These are phyloP conservation scores for Solanum lignicaule DNA, from an alignment of 257 asterid genomes.

Conservation along the genomic window DNA sequence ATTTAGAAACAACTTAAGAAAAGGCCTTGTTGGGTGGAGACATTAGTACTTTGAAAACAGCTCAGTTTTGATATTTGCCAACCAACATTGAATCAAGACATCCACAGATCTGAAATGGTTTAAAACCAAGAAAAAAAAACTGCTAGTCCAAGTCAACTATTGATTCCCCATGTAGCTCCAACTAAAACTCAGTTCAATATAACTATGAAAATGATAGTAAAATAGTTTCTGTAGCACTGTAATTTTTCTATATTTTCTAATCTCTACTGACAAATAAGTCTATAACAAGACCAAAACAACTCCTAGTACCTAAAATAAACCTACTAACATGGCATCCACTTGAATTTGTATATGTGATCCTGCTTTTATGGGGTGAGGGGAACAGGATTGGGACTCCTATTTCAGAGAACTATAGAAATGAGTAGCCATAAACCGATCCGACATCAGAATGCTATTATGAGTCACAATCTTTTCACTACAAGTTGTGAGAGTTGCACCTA, in stretches of 20 bases:
- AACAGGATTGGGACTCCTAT: neutral
- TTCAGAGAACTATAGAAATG: neutral
- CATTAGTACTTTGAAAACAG: neutral
- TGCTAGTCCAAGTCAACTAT: neutral
- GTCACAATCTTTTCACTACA: neutral
- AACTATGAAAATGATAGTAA: neutral
- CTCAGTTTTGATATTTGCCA: neutral
- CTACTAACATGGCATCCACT: neutral
- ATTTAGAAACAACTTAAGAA: neutral
- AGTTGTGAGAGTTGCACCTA: neutral
- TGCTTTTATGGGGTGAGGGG: neutral
- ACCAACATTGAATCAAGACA: neutral
- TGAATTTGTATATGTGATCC: neutral
- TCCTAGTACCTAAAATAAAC: neutral
- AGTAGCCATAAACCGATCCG: neutral
- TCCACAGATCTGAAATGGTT: neutral
- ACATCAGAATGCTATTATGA: neutral
- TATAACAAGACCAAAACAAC: neutral
- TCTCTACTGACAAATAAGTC: neutral
- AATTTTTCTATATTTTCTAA: neutral
- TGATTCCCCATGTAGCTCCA: neutral
- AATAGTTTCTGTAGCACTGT: neutral
- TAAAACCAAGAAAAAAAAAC: neutral
- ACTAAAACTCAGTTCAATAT: neutral
- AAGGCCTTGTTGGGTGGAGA: neutral